These are phyloP conservation scores for Ganoderma boninense DNA, from an alignment of 1,284 basidiomycete genomes.

Conservation along the genomic window DNA sequence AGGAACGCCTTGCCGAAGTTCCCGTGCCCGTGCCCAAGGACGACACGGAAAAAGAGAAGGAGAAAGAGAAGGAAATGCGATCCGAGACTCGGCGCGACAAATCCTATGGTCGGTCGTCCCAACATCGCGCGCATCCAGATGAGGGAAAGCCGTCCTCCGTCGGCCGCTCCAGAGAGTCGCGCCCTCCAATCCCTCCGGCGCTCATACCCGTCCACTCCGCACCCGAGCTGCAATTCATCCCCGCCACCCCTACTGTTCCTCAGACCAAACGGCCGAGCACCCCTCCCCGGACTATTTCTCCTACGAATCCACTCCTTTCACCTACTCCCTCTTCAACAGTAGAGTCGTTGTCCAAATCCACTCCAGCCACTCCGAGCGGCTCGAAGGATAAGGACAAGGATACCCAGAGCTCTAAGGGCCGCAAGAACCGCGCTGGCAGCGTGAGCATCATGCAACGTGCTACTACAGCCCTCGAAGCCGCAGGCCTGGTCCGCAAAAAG, in stretches of 20 bases:
- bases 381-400: slow-evolving; percentile 48
- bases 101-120: slow-evolving; percentile 24
- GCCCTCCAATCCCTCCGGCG: slow-evolving; percentile 34
- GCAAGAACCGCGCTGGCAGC: slow-evolving; percentile 80
- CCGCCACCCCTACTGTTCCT: slow-evolving; percentile 72
- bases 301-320: slow-evolving; percentile 57
- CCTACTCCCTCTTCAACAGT: slow-evolving; percentile 63
- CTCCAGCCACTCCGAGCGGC: slow-evolving; percentile 69
- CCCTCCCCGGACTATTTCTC: slow-evolving; percentile 61
- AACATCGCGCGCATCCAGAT: slow-evolving; percentile 18
- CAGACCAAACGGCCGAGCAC: slow-evolving; percentile 53
- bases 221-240: slow-evolving; percentile 73
- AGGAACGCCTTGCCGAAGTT: slow-evolving; percentile 43
- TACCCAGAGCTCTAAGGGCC: slow-evolving; percentile 54
- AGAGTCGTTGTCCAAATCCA: slow-evolving; percentile 59
- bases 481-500: slow-evolving; percentile 83
- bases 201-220: slow-evolving; percentile 43
- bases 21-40: not conserved
- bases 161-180: slow-evolving; percentile 32
- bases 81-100: slow-evolving; percentile 23
- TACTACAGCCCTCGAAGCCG: slow-evolving; percentile 86
- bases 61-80: slow-evolving; percentile 2
- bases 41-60: not conserved
- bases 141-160: slow-evolving; percentile 28
- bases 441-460: slow-evolving; percentile 95